Evolutionary conservation across 73 alveolate species (phyloP).

Genomic region (Paramecium sonneborni): DNA sequence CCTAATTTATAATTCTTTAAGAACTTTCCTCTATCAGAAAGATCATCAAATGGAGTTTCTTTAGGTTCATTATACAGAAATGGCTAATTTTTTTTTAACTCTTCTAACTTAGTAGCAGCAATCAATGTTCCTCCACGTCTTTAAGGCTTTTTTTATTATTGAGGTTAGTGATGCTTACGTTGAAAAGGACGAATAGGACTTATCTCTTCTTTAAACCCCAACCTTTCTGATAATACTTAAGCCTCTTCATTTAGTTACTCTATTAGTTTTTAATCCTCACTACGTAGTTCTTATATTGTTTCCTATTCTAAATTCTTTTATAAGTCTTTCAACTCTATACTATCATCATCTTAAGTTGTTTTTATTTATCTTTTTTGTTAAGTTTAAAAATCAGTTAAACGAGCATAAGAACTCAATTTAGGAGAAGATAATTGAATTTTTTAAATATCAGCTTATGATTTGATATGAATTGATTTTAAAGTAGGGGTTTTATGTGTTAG

Average conservation of each 20-base stretch:
- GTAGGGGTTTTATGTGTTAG: background rate
- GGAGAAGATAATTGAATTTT: background rate
- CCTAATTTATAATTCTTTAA: background rate
- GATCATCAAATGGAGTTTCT: conserved; percentile 26
- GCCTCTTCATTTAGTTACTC: conserved; percentile 48
- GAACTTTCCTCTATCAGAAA: conserved; percentile 1
- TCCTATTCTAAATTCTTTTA: background rate
- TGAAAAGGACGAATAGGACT: background rate
- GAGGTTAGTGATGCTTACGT: background rate
- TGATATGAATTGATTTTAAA: background rate
- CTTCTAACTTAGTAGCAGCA: background rate
- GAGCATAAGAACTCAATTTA: background rate
- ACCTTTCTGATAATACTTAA: background rate
- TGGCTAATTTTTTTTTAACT: background rate
- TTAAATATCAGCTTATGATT: background rate
- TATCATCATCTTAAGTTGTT: background rate
- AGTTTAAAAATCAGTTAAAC: background rate
- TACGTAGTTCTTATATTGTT: background rate
- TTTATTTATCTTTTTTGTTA: background rate
- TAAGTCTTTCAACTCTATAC: background rate
- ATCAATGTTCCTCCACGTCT: conserved; percentile 4
- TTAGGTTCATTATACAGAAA: background rate
- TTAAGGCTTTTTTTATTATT: background rate
- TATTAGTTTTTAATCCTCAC: background rate
- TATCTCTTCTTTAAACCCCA: background rate